Evolutionary conservation across 2,329 filamentous ascomycete genomes (phyloP).

Genomic region (Fusarium coicis): DNA sequence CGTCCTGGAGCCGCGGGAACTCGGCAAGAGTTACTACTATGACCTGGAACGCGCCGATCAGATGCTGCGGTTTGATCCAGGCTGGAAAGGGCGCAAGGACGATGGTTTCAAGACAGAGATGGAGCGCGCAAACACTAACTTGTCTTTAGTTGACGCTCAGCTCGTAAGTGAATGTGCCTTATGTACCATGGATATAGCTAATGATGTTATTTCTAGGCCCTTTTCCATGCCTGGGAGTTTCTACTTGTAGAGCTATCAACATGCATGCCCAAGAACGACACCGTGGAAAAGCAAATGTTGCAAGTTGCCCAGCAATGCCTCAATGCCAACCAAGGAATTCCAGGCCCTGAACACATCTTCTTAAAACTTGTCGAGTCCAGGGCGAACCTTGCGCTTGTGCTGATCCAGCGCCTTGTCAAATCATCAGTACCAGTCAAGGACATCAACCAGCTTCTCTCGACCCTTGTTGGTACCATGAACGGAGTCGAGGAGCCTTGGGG

Average conservation of each 20-base stretch:
- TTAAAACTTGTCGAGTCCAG: constrained; percentile 79
- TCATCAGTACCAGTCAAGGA: constrained; percentile 61
- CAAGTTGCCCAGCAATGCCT: constrained; percentile 82
- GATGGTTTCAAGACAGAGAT: constrained; percentile 87
- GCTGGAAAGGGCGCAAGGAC: constrained; percentile 76
- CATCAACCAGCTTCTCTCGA: constrained; percentile 61
- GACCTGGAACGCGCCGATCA: constrained; percentile 78
- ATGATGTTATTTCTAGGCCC: constrained; percentile 61
- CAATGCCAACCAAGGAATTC: constrained; percentile 76
- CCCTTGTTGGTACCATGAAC: constrained; percentile 64
- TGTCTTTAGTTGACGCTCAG: constrained; percentile 93
- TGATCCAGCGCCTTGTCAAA: constrained; percentile 83
- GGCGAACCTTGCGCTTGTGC: constrained; percentile 81
- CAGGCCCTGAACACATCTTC: constrained; percentile 84
- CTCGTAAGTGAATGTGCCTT: constrained; percentile 65
- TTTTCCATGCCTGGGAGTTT: constrained; percentile 91
- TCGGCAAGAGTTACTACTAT: constrained; percentile 87
- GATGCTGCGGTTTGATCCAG: constrained; percentile 80
- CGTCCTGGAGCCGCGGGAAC: constrained; percentile 68
- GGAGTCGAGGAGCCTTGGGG: constrained; percentile 65
- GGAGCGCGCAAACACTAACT: constrained; percentile 85
- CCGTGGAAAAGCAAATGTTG: constrained; percentile 75
- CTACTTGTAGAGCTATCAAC: constrained; percentile 85
- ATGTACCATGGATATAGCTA: constrained; percentile 44
- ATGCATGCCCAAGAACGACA: constrained; percentile 62